phyloP scores from a whole-genome alignment of 2,329 filamentous ascomycete species.

The Pleomassaria siparia region DNA sequence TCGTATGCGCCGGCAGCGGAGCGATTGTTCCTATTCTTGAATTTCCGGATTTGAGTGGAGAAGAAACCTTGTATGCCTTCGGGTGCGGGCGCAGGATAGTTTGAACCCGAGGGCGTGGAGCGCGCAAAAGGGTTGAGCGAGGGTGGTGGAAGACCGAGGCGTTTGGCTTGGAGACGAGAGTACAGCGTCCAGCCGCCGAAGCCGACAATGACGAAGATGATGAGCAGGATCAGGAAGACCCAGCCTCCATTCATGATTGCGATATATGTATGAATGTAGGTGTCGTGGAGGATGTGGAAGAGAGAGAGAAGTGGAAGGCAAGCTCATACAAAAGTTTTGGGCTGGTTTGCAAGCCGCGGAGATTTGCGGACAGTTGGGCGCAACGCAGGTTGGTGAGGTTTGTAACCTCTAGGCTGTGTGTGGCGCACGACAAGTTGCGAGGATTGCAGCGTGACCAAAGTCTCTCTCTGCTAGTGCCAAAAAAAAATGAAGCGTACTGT shows the following conservation, averaged over 20 bases:
- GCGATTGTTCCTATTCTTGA: conserved; percentile 68
- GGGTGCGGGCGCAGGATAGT: conserved; percentile 57
- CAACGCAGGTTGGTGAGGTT: too few species aligned
- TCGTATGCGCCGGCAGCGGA: conserved; percentile 73
- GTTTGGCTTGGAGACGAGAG: conserved; percentile 70
- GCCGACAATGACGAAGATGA: conserved; percentile 67
- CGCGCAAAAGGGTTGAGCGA: conserved; percentile 68
- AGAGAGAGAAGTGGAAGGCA: not conserved
- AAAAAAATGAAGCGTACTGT: too few species aligned
- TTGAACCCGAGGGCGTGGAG: conserved; percentile 28
- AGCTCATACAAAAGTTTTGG: too few species aligned
- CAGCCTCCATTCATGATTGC: conserved; percentile 43
- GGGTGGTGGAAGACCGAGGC: conserved; percentile 74
- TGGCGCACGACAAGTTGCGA: too few species aligned
- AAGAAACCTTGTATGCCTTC: conserved; percentile 73
- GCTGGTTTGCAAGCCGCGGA: too few species aligned
- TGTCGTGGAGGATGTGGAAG: conserved; percentile 15
- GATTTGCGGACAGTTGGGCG: not conserved
- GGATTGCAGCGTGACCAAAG: too few species aligned
- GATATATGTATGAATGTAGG: too few species aligned
- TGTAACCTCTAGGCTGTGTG: too few species aligned
- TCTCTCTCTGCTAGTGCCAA: too few species aligned
- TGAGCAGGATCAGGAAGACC: conserved; percentile 71
- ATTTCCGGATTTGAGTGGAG: conserved; percentile 62
- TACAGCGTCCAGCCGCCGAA: conserved; percentile 69